Conservation (phyloP, 495 filamentous ascomycete genomes). For the Penicillium ucsense region DNA sequence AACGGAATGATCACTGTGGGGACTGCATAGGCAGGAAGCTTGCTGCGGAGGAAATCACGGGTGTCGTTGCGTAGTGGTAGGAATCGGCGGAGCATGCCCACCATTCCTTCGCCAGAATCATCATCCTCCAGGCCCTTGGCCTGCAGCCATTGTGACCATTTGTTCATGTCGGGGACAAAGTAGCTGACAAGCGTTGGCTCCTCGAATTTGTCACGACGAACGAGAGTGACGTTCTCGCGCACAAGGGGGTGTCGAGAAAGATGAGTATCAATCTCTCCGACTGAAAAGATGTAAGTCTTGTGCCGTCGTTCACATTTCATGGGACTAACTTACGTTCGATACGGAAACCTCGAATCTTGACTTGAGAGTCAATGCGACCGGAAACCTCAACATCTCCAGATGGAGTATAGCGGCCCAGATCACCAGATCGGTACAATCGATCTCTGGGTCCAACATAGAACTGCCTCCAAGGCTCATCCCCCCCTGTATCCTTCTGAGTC, state of each 20-base stretch:
- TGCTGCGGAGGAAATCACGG: constrained; percentile 62
- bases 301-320: background rate
- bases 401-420: constrained; percentile 65
- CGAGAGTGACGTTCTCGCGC: constrained; percentile 78
- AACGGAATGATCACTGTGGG: constrained; percentile 75
- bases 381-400: constrained; percentile 66
- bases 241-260: constrained; percentile 70
- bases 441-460: constrained; percentile 80
- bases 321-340: constrained; percentile 49
- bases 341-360: constrained; percentile 92
- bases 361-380: constrained; percentile 79
- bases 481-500: constrained; percentile 47
- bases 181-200: constrained; percentile 87
- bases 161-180: constrained; percentile 69
- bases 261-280: constrained; percentile 87
- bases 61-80: constrained; percentile 60
- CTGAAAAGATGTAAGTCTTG: background rate
- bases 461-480: constrained; percentile 56
- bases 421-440: constrained; percentile 75
- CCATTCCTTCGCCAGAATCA: constrained; percentile 42
- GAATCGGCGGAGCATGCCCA: constrained; percentile 53
- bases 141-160: constrained; percentile 61
- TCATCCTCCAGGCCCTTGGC: constrained; percentile 43
- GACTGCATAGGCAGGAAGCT: constrained; percentile 73
- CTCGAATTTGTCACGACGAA: constrained; percentile 80